Evolutionary conservation across 192 early-diverging fungal genomes (phyloP).

Genomic region (Chytriomyces hyalinus): DNA sequence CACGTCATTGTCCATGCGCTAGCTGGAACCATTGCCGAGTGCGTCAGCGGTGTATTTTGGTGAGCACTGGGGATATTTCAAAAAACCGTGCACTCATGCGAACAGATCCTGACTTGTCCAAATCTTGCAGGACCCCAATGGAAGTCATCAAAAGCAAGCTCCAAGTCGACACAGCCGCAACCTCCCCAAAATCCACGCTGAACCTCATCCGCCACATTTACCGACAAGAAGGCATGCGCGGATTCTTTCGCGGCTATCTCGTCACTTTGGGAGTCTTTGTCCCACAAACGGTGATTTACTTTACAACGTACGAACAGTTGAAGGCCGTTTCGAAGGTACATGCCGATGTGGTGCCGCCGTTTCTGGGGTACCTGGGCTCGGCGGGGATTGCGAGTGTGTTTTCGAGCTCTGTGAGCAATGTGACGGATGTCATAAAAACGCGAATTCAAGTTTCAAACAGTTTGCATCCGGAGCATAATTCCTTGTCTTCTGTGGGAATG

Average conservation of each 20-base stretch:
- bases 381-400: conserved; percentile 65
- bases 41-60: conserved; percentile 70
- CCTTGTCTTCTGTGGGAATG: conserved; percentile 19
- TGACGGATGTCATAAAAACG: conserved; percentile 82
- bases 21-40: conserved; percentile 69
- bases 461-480: background rate
- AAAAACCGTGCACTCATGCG: too few relatives aligned
- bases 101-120: background rate
- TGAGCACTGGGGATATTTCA: background rate
- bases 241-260: conserved; percentile 77
- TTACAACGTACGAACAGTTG: conserved; percentile 69
- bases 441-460: conserved; percentile 64
- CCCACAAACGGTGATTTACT: conserved; percentile 72
- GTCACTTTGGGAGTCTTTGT: conserved; percentile 77
- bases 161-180: conserved; percentile 53
- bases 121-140: conserved; percentile 74
- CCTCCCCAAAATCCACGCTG: conserved; percentile 6
- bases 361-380: conserved; percentile 61
- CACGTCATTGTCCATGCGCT: conserved; percentile 59
- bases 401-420: conserved; percentile 67
- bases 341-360: conserved; percentile 28
- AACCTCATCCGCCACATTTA: conserved; percentile 57
- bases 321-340: conserved; percentile 38
- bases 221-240: conserved; percentile 60
- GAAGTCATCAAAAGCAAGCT: conserved; percentile 79